These are phyloP conservation scores for Phytophthora pluvialis DNA, from an alignment of 352 stramenopile species.

Conservation along the genomic window DNA sequence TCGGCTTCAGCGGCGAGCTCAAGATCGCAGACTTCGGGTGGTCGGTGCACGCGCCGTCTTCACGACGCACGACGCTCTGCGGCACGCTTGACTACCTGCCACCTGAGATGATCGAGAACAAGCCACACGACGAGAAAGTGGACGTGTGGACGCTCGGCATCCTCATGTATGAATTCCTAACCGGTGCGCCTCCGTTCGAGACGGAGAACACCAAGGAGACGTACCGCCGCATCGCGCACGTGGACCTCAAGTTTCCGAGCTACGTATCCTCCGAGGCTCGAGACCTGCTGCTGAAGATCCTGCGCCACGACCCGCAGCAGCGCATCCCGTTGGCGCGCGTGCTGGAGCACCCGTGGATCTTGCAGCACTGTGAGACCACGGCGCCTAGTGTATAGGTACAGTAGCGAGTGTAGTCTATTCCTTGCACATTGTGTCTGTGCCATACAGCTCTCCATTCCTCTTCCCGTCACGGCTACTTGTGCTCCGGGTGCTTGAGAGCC, in stretches of 20 bases:
- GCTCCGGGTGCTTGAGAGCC: slow-evolving; percentile 17
- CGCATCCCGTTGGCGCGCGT: slow-evolving; percentile 94
- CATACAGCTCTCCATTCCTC: slow-evolving; percentile 19
- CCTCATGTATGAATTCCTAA: slow-evolving; percentile 99
- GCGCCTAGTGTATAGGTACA: slow-evolving; percentile 36
- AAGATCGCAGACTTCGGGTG: slow-evolving; percentile 99
- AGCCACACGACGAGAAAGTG: slow-evolving; percentile 95
- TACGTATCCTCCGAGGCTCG: slow-evolving; percentile 92
- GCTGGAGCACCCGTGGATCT: slow-evolving; percentile 96
- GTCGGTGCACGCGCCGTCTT: slow-evolving; percentile 98
- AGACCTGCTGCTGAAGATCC: slow-evolving; percentile 94
- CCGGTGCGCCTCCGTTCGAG: slow-evolving; percentile 98
- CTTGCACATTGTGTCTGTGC: slow-evolving; percentile 33
- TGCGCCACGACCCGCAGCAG: slow-evolving; percentile 96
- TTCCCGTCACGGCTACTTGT: slow-evolving; percentile 8
- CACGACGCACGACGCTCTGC: slow-evolving; percentile 97
- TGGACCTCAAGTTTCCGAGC: slow-evolving; percentile 96
- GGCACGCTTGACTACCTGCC: slow-evolving; percentile 99
- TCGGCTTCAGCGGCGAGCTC: slow-evolving; percentile 95
- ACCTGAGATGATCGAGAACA: slow-evolving; percentile 99
- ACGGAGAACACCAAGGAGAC: slow-evolving; percentile 93
- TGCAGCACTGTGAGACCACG: slow-evolving; percentile 59
- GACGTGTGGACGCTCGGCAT: slow-evolving; percentile 99
- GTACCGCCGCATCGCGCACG: slow-evolving; percentile 96
- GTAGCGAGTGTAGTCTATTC: slow-evolving; percentile 43